Percentiles rank a stretch among this genome's conserved stretches.
Conservation (phyloP, 202 grass and related monocot genomes). For the Hordeum pubiflorum region DNA sequence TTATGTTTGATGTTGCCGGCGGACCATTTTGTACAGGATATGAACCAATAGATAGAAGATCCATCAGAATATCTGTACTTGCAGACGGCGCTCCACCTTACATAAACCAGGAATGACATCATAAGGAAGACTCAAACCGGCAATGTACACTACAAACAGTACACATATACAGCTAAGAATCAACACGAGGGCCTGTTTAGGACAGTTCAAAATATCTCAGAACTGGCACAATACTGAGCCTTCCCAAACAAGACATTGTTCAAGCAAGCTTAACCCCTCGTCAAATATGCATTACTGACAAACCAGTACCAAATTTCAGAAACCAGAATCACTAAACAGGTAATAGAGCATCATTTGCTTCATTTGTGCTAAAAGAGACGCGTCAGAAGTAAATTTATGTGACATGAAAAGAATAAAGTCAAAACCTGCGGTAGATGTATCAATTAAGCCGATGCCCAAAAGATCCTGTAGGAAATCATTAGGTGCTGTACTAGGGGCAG, state of each 20-base stretch:
- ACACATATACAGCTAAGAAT: conserved; percentile 1
- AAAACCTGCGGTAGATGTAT: conserved; percentile 65
- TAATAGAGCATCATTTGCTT: conserved; percentile 17
- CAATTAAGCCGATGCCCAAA: conserved; percentile 60
- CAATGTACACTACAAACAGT: not conserved
- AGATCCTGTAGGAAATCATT: conserved; percentile 81
- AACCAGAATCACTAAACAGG: not conserved
- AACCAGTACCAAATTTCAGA: conserved; percentile 8
- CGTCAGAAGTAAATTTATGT: conserved; percentile 3
- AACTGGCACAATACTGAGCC: not conserved
- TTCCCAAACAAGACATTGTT: not conserved
- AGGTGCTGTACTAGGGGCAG: conserved; percentile 37
- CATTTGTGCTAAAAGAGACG: not conserved
- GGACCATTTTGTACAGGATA: conserved; percentile 62
- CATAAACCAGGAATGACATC: conserved; percentile 36
- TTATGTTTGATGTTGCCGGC: conserved; percentile 28
- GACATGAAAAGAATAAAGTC: conserved; percentile 22
- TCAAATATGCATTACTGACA: conserved; percentile 7
- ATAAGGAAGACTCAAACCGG: conserved; percentile 16
- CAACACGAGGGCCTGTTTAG: not conserved
- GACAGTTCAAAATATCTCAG: not conserved
- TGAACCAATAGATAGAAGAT: conserved; percentile 89
- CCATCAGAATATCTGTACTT: conserved; percentile 78
- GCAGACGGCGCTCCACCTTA: conserved; percentile 47
- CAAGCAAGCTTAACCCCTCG: not conserved